Percentiles rank a stretch among this genome's conserved stretches.
These are phyloP conservation scores for Coprinellus micaceus DNA, from an alignment of 768 basidiomycete genomes.

Conservation along the genomic window DNA sequence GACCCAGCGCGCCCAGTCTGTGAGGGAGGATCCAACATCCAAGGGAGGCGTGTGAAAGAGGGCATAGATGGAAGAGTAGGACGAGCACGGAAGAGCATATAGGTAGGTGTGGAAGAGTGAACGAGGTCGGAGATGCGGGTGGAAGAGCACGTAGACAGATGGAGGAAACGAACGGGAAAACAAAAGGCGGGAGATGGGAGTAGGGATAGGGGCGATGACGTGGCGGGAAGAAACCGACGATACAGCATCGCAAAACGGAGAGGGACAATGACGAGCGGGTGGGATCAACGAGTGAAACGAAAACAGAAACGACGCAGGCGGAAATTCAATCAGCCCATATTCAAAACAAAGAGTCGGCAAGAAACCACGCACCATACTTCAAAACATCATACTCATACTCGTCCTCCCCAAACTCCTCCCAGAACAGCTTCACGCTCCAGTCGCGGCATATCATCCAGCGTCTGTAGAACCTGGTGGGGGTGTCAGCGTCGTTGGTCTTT, in stretches of 20 bases:
- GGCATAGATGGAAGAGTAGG: not conserved
- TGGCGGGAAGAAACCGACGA: too few species aligned
- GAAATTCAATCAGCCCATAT: too few species aligned
- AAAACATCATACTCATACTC: constrained; percentile 37
- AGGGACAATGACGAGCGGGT: too few species aligned
- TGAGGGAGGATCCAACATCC: not conserved
- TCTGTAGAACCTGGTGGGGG: constrained; percentile 37
- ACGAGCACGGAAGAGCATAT: not conserved
- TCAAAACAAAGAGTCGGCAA: constrained; percentile 1
- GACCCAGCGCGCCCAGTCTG: constrained; percentile 39
- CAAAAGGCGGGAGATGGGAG: not conserved
- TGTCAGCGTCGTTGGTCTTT: too few species aligned
- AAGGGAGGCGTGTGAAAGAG: not conserved
- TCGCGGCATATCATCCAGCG: constrained; percentile 40
- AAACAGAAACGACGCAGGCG: not conserved
- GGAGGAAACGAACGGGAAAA: not conserved
- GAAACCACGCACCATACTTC: constrained; percentile 30
- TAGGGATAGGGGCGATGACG: too few species aligned
- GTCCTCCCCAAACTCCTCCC: constrained; percentile 39
- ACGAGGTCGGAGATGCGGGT: too few species aligned
- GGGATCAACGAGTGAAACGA: not conserved
- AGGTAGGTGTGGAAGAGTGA: not conserved
- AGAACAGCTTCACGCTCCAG: constrained; percentile 36
- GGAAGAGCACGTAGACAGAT: not conserved
- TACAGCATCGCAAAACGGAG: too few species aligned